Evolutionary conservation across 2,329 filamentous ascomycete genomes (phyloP), one percentile per base, ranked within the genome.

Genomic region (Aspergillus chevalieri): DNA sequence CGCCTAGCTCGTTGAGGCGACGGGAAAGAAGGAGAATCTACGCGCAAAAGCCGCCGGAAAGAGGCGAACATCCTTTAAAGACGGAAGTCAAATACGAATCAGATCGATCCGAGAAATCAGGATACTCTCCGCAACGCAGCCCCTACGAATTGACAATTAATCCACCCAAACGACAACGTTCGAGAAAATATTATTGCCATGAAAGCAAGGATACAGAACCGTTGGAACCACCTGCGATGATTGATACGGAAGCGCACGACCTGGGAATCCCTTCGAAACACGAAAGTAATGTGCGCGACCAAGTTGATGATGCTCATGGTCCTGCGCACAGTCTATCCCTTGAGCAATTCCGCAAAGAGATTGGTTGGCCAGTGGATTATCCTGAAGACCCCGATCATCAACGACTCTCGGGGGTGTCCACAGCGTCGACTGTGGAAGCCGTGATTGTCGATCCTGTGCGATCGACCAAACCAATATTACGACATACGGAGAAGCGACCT

Each of bases 371-470:
- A 19, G 57, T 68, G 52, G 53, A 62, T 43, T 47, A 61, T 46
- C 45, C 57, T 44, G 58, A 63, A 17, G 54, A 57, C 5, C 57
- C 64, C 15, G 65, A 67, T 10, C 55, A 53, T 46, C 67, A 65
- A 54, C 72, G 79, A 41, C 65, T 74, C 17, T 82, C 80, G 12
- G 71, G 63, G 14, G 64, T 74, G 2, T 82, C 80, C 2, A 73
- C 73, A 19, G 71, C 74, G 9, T 82, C 79, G 5, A 79, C 78
- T 0, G 69, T 82, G 14, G 78, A 80, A 65, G 79, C 77, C 10
- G 71, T 79, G 59, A 78, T 82, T 26, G 72, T 81, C 42, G 70
- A 72, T 14, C 74, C 76, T 3, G 38, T 19, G 17, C 74, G 71
- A 36, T 72, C 69, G 52, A 65, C 70, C 34, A 69, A 64, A 47